These are phyloP conservation scores for Styphnolobium japonicum DNA, from an alignment of 306 rosid genomes.

Conservation along the genomic window DNA sequence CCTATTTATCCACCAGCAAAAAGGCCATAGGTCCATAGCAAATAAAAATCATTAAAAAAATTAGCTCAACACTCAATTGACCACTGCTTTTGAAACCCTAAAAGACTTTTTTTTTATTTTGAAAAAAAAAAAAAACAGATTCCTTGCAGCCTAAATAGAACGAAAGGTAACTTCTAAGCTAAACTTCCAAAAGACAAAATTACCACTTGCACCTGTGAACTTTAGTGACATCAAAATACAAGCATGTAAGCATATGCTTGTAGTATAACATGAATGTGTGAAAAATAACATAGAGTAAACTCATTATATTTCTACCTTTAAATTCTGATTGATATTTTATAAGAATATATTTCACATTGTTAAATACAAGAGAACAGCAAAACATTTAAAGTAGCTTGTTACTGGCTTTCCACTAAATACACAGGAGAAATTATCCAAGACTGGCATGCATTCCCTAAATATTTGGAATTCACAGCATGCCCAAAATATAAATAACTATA, in stretches of 20 bases:
- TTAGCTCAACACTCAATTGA: background rate
- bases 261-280: constrained; percentile 1
- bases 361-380: constrained; percentile 1
- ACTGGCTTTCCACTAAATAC: background rate
- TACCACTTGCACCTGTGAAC: background rate
- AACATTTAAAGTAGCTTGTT: background rate
- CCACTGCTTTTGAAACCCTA: background rate
- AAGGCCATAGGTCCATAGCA: background rate
- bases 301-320: background rate
- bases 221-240: background rate
- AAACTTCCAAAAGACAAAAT: background rate
- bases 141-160: background rate
- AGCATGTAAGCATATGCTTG: background rate
- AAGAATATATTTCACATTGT: background rate
- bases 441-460: constrained; percentile 1
- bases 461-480: background rate
- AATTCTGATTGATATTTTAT: background rate
- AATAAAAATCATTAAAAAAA: background rate
- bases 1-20: background rate
- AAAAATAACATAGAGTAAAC: background rate
- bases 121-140: too few relatives aligned
- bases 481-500: background rate
- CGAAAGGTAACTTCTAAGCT: background rate
- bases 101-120: background rate
- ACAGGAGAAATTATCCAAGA: background rate